phyloP scores from a whole-genome alignment of 768 basidiomycete genomes.

The Pisolithus albus region DNA sequence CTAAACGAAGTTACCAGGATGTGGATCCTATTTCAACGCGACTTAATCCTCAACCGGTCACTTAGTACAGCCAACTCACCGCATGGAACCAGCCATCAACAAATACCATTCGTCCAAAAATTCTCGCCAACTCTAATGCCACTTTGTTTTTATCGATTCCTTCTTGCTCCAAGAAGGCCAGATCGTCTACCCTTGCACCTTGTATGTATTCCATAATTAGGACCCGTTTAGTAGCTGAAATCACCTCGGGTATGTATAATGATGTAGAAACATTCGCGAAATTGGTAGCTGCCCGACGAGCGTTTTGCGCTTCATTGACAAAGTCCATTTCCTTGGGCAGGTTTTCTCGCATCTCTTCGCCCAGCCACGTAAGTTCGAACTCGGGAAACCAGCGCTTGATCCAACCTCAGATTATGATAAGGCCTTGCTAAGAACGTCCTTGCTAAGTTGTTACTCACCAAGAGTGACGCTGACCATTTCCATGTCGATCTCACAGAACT shows the following conservation, averaged over 20 bases:
- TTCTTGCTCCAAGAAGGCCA: conserved; percentile 72
- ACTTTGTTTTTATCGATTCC: conserved; percentile 93
- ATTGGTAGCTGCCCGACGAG: conserved; percentile 59
- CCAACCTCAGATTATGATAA: conserved; percentile 44
- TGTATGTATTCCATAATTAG: conserved; percentile 93
- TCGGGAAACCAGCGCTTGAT: conserved; percentile 92
- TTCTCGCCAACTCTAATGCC: conserved; percentile 79
- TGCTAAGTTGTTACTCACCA: conserved; percentile 31
- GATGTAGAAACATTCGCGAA: conserved; percentile 70
- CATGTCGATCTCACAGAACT: conserved; percentile 90
- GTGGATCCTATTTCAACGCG: conserved; percentile 58
- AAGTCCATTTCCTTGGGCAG: conserved; percentile 95
- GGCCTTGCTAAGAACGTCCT: neutral
- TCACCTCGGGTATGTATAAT: conserved; percentile 80
- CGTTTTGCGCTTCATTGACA: conserved; percentile 80
- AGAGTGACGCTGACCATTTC: conserved; percentile 73
- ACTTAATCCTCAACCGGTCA: conserved; percentile 9
- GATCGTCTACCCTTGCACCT: conserved; percentile 84
- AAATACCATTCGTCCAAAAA: conserved; percentile 95
- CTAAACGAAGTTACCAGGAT: conserved; percentile 51
- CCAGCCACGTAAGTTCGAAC: conserved; percentile 91
- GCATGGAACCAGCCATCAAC: conserved; percentile 88
- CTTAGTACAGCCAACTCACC: conserved; percentile 33
- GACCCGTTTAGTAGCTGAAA: conserved; percentile 75
- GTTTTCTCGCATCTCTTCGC: conserved; percentile 92